A percentile compares a stretch with the other conserved stretches of the same genome.
phyloP scores from a whole-genome alignment of 331 rosid genomes.

The Malus hybrid region DNA sequence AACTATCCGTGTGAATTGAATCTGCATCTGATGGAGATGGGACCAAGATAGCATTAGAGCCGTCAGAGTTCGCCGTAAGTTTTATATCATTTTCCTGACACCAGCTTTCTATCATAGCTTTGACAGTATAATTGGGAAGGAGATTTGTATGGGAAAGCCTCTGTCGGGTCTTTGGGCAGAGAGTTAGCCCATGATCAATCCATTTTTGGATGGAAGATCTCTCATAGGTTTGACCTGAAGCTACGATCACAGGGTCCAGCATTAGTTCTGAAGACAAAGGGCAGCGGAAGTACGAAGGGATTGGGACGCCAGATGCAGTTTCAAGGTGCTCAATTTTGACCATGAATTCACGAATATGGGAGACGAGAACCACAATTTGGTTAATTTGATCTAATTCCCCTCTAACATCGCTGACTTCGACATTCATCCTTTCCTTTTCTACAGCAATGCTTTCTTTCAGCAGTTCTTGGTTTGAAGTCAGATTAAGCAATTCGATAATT shows the following conservation, averaged over 20 bases:
- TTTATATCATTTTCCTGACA: conserved; percentile 71
- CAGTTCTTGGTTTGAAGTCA: conserved; percentile 66
- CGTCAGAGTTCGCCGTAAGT: conserved; percentile 25
- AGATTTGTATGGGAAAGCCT: conserved; percentile 63
- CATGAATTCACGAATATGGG: conserved; percentile 47
- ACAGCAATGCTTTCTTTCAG: conserved; percentile 72
- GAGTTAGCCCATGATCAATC: conserved; percentile 69
- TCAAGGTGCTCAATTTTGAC: conserved; percentile 42
- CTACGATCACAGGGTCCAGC: conserved; percentile 86
- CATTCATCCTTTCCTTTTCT: conserved; percentile 65
- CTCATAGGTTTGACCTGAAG: conserved; percentile 92
- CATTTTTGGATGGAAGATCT: conserved; percentile 72
- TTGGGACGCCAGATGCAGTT: conserved; percentile 41
- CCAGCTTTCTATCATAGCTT: conserved; percentile 89
- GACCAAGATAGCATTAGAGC: conserved; percentile 16
- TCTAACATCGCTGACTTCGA: conserved; percentile 43
- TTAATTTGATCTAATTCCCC: conserved; percentile 44
- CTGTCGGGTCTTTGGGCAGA: conserved; percentile 83
- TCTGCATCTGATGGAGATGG: conserved; percentile 20
- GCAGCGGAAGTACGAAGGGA: conserved; percentile 80
- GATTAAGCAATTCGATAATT: conserved; percentile 48
- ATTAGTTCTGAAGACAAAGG: conserved; percentile 82
- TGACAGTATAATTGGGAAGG: conserved; percentile 78
- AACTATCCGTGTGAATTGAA: conserved; percentile 21
- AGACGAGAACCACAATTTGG: conserved; percentile 58